Conservation (phyloP, 257 asterid genomes). For the Phtheirospermum japonicum region DNA sequence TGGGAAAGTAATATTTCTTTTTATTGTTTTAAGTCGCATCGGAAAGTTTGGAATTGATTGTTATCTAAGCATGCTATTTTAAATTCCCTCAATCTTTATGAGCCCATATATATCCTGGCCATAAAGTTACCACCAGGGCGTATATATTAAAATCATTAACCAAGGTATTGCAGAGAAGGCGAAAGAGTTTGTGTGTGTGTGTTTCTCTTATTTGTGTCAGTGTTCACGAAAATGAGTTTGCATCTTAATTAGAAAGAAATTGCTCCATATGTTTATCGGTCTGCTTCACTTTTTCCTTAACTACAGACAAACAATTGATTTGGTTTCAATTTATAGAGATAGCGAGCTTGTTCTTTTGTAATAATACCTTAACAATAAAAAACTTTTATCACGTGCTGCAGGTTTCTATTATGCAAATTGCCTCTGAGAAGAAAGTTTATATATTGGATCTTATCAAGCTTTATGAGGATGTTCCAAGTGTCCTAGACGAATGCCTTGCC, state of each 20-base stretch:
- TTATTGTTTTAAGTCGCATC: too few species aligned
- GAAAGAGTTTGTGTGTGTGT: too few species aligned
- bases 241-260: neutral
- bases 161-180: too few species aligned
- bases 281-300: neutral
- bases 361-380: constrained; percentile 2
- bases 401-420: constrained; percentile 98
- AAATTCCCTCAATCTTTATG: too few species aligned
- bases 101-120: too few species aligned
- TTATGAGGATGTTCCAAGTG: constrained; percentile 52
- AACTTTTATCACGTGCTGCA: constrained; percentile 34
- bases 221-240: neutral
- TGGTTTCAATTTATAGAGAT: constrained; percentile 4
- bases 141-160: too few species aligned
- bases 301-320: constrained; percentile 4
- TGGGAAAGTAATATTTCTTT: too few species aligned
- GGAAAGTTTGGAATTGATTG: too few species aligned
- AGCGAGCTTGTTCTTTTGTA: constrained; percentile 5
- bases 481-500: constrained; percentile 74
- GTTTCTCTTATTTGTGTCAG: neutral
- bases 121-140: too few species aligned
- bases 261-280: neutral
- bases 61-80: too few species aligned
- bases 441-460: constrained; percentile 88
- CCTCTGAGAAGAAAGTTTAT: constrained; percentile 76